A percentile compares a stretch with the other conserved stretches of the same genome.
Evolutionary conservation across 805 yeast species (phyloP).

Genomic region (Saturnispora diversa): DNA sequence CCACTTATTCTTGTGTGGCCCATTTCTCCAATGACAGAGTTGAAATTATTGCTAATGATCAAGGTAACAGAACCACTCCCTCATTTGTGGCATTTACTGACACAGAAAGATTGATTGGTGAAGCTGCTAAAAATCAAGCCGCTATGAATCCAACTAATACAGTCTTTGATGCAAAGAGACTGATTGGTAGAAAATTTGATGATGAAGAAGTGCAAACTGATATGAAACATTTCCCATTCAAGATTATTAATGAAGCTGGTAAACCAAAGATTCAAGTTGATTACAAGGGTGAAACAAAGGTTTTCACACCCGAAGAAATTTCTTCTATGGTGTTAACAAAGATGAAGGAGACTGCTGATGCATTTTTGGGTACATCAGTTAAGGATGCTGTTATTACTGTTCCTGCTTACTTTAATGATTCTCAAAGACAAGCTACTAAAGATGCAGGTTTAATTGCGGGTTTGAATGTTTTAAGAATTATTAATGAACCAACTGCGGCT

Average conservation of each 20-base stretch:
- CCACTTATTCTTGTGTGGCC: constrained; percentile 92
- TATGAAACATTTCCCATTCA: constrained; percentile 79
- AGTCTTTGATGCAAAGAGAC: constrained; percentile 83
- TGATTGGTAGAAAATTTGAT: constrained; percentile 80
- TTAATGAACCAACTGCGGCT: constrained; percentile 96
- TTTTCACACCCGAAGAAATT: constrained; percentile 90
- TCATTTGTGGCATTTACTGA: constrained; percentile 93
- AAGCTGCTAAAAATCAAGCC: constrained; percentile 96
- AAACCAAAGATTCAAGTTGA: constrained; percentile 82
- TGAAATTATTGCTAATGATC: constrained; percentile 94
- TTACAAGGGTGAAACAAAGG: constrained; percentile 76
- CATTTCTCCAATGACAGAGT: constrained; percentile 86
- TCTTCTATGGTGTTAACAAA: constrained; percentile 87
- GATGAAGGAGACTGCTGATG: constrained; percentile 87
- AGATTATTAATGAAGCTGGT: constrained; percentile 62
- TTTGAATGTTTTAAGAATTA: constrained; percentile 86
- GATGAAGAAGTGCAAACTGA: constrained; percentile 81
- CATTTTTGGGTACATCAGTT: constrained; percentile 74
- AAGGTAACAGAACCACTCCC: constrained; percentile 97
- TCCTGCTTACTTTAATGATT: constrained; percentile 95
- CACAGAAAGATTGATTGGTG: constrained; percentile 88
- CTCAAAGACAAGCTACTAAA: constrained; percentile 97
- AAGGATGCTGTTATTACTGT: constrained; percentile 93
- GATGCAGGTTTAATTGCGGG: constrained; percentile 97
- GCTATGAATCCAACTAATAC: constrained; percentile 89